These are phyloP conservation scores for Meira miltonrushii DNA, from an alignment of 1,284 basidiomycete species.

Conservation along the genomic window DNA sequence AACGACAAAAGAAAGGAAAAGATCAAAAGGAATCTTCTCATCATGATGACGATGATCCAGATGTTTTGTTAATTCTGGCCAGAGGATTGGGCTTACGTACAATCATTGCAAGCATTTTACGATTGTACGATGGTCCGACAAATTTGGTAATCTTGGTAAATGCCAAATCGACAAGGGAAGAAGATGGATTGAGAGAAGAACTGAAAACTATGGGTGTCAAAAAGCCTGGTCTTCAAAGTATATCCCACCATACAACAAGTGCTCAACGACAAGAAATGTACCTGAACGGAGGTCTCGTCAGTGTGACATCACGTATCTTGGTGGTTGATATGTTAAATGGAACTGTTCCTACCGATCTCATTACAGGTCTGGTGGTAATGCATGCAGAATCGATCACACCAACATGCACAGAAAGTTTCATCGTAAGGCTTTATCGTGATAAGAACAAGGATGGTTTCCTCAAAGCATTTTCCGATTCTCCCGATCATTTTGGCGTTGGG, in stretches of 20 bases:
- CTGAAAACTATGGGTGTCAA: constrained; percentile 84
- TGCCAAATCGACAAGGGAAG: constrained; percentile 72
- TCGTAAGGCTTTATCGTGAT: constrained; percentile 42
- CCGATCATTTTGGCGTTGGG: constrained; percentile 86
- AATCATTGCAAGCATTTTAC: constrained; percentile 42
- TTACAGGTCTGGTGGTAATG: constrained; percentile 87
- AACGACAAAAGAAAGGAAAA: neutral
- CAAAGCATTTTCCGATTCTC: constrained; percentile 94
- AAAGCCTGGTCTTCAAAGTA: constrained; percentile 74
- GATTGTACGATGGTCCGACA: constrained; percentile 83
- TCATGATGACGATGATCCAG: constrained; percentile 37
- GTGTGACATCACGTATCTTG: constrained; percentile 86
- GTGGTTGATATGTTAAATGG: constrained; percentile 88
- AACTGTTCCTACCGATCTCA: constrained; percentile 74
- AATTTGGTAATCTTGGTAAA: constrained; percentile 77
- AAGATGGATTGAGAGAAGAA: constrained; percentile 84
- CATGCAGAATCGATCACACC: constrained; percentile 88
- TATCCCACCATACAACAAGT: constrained; percentile 76
- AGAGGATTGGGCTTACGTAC: constrained; percentile 44
- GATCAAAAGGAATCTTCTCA: neutral
- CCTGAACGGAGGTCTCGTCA: constrained; percentile 63
- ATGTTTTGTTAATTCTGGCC: constrained; percentile 56
- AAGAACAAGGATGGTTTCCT: constrained; percentile 65
- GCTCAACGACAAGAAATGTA: constrained; percentile 54
- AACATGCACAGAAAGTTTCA: constrained; percentile 50